phyloP scores from a whole-genome alignment of 805 yeast genomes.

The Spencermartinsiella europaea region DNA sequence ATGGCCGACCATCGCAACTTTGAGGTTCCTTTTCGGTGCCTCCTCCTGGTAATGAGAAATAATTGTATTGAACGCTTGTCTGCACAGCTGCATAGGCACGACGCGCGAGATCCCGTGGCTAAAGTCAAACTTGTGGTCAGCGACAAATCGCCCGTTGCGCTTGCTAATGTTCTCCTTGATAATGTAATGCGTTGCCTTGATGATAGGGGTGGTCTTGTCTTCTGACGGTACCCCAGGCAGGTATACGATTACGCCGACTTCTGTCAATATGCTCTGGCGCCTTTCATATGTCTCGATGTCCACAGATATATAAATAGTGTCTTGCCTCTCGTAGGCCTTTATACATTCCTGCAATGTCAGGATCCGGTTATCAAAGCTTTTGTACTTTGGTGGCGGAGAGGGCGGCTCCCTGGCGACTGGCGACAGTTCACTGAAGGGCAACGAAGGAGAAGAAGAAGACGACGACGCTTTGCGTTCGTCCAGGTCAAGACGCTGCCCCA shows the following conservation, averaged over 20 bases:
- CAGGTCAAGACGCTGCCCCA: no score
- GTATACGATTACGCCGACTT: slow-evolving; percentile 19
- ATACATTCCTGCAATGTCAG: neutral
- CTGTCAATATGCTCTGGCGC: slow-evolving; percentile 11
- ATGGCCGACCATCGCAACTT: slow-evolving; percentile 50
- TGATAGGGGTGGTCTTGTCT: neutral
- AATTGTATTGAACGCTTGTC: slow-evolving; percentile 23
- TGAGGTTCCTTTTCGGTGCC: slow-evolving; percentile 2
- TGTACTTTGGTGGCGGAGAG: no score
- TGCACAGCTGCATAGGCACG: slow-evolving; percentile 31
- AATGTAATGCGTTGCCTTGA: slow-evolving; percentile 13
- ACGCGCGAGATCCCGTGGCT: slow-evolving; percentile 46
- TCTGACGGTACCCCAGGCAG: slow-evolving; percentile 11
- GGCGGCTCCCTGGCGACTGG: no score
- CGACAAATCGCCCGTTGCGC: slow-evolving; percentile 50
- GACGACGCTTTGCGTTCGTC: no score
- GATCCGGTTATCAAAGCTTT: no score
- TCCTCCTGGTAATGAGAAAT: slow-evolving; percentile 3
- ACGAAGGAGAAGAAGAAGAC: slow-evolving; percentile 1
- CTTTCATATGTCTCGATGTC: slow-evolving; percentile 21
- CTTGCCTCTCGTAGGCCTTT: neutral
- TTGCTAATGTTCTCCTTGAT: slow-evolving; percentile 37
- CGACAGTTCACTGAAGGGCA: no score
- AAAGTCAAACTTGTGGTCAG: slow-evolving; percentile 48
- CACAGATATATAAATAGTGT: slow-evolving; percentile 10